A percentile compares a stretch with the other conserved stretches of the same genome.
Evolutionary conservation across 2,329 filamentous ascomycete species (phyloP).

Genomic region (Colletotrichum musae): DNA sequence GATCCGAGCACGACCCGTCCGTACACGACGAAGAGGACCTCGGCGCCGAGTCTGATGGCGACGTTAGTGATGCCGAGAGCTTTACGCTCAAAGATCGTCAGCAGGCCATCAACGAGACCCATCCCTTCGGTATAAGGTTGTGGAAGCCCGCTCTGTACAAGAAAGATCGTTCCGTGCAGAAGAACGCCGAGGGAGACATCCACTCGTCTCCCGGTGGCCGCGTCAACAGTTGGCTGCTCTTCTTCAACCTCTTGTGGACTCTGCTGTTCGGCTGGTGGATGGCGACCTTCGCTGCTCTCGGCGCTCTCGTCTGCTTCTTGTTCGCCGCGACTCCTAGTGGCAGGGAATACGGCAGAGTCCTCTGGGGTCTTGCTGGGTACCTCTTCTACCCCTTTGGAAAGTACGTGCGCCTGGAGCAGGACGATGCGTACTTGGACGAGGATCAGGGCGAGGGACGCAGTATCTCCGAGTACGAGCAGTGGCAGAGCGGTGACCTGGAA

Average conservation of each 20-base stretch:
- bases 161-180: constrained; percentile 95
- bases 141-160: constrained; percentile 99
- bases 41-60: constrained; percentile 77
- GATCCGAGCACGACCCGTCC: constrained; percentile 49
- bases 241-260: constrained; percentile 94
- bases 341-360: constrained; percentile 85
- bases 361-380: constrained; percentile 88
- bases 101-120: constrained; percentile 97
- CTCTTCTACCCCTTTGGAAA: constrained; percentile 97
- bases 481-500: constrained; percentile 97
- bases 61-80: constrained; percentile 93
- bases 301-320: constrained; percentile 83
- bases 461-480: constrained; percentile 98
- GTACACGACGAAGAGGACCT: constrained; percentile 54
- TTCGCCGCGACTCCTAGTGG: constrained; percentile 86
- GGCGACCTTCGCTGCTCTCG: constrained; percentile 79
- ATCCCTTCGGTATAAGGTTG: constrained; percentile 97
- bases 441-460: constrained; percentile 96
- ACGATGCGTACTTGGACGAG: constrained; percentile 94
- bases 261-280: constrained; percentile 97
- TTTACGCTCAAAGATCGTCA: constrained; percentile 98
- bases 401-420: constrained; percentile 92
- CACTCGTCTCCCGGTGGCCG: constrained; percentile 92
- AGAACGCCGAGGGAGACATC: constrained; percentile 95
- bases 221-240: constrained; percentile 85